Evolutionary conservation across 139 green algal genomes (phyloP).

Genomic region (Trebouxia sp.): DNA sequence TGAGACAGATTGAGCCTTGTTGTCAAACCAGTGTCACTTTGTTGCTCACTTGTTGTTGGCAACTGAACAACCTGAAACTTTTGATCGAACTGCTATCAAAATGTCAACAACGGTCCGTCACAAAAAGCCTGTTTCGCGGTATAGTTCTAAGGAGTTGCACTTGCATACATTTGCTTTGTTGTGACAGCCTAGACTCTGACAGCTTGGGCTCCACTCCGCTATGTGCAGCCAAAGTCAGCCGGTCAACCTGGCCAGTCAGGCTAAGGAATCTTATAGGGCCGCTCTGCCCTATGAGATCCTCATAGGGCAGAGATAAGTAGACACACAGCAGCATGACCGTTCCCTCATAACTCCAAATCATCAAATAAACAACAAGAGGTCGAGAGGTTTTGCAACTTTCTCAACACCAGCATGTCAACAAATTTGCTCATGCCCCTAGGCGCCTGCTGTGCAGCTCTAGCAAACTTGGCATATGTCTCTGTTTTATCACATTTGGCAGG

Average conservation of each 20-base stretch:
- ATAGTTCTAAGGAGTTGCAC: too few species aligned
- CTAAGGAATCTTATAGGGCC: conserved; percentile 16
- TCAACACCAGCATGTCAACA: conserved; percentile 24
- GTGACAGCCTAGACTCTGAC: conserved; percentile 18
- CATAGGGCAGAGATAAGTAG: conserved; percentile 7
- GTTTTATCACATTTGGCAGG: conserved; percentile 20
- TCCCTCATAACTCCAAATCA: conserved; percentile 18
- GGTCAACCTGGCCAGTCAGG: conserved; percentile 12
- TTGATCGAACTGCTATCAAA: conserved; percentile 22
- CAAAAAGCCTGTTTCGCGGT: conserved; percentile 25
- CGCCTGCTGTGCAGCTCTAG: conserved; percentile 21
- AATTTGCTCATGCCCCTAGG: conserved; percentile 25
- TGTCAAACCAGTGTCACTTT: conserved; percentile 28
- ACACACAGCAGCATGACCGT: conserved; percentile 16
- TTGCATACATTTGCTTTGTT: too few species aligned
- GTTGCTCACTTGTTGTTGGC: conserved; percentile 26
- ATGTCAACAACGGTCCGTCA: conserved; percentile 21
- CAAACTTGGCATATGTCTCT: conserved; percentile 13
- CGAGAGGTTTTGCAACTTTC: conserved; percentile 24
- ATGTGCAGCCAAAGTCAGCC: conserved; percentile 16
- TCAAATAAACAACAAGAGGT: conserved; percentile 26
- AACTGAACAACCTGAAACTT: conserved; percentile 29
- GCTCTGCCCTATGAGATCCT: conserved; percentile 3
- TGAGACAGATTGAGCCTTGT: conserved; percentile 26
- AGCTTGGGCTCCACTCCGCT: background rate